A percentile compares a stretch with the other conserved stretches of the same genome.
Evolutionary conservation across 2,329 filamentous ascomycete species (phyloP).

Genomic region (Xylogone sp.): DNA sequence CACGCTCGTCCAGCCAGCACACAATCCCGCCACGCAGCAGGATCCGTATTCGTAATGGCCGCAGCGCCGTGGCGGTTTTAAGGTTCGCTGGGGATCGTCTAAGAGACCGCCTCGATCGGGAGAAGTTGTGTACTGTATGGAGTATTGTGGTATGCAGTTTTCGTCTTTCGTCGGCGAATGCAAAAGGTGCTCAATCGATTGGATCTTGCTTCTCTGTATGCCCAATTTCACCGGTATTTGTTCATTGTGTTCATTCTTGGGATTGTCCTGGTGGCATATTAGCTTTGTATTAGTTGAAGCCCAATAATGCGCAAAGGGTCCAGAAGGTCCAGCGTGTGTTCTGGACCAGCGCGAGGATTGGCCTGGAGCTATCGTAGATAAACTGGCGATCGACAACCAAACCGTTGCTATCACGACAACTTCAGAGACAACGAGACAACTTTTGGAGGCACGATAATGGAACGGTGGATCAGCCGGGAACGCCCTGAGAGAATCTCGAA

Average conservation of each 20-base stretch:
- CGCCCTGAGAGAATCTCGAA: no score
- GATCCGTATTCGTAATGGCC: not conserved
- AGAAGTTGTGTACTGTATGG: not conserved
- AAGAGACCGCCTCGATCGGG: not conserved
- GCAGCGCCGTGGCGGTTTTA: not conserved
- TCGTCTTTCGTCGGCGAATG: no score
- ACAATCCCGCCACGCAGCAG: not conserved
- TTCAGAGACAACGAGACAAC: no score
- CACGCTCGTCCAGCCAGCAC: not conserved
- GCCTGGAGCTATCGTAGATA: not conserved
- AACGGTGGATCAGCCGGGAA: not conserved
- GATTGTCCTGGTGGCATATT: no score
- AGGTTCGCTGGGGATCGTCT: not conserved
- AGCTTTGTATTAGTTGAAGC: no score
- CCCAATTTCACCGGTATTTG: no score
- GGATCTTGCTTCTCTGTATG: no score
- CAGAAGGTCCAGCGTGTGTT: not conserved
- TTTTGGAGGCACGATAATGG: not conserved
- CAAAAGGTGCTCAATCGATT: no score
- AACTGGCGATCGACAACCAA: no score
- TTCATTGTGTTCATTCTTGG: no score
- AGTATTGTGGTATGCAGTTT: no score
- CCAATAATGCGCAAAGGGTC: not conserved
- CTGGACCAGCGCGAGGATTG: not conserved
- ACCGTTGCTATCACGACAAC: no score